phyloP scores from a whole-genome alignment of 176 grass and related monocot genomes.

The Lolium multiflorum region DNA sequence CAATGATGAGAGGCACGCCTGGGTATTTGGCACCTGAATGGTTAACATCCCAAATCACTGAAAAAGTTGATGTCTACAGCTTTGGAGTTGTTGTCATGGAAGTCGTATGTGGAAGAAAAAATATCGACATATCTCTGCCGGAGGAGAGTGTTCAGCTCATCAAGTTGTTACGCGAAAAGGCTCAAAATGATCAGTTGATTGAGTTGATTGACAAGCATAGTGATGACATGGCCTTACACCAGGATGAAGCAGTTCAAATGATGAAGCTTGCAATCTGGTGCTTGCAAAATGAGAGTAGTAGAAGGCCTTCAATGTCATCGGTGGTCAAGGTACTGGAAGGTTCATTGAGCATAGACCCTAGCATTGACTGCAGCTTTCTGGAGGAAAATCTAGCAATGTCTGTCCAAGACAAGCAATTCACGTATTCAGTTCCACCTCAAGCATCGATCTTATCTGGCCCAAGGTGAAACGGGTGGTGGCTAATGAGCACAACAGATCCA shows the following conservation, averaged over 20 bases:
- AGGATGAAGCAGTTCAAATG: constrained; percentile 39
- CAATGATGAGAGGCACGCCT: constrained; percentile 49
- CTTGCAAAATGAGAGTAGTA: constrained; percentile 38
- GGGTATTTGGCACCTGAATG: constrained; percentile 53
- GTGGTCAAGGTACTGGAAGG: constrained; percentile 51
- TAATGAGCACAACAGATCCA: not conserved
- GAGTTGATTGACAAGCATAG: constrained; percentile 32
- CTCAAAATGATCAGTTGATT: constrained; percentile 29
- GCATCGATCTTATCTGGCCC: constrained; percentile 52
- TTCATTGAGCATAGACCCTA: constrained; percentile 34
- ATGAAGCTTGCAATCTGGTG: constrained; percentile 47
- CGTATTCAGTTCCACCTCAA: constrained; percentile 42
- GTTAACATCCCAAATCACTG: constrained; percentile 40
- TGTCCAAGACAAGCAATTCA: constrained; percentile 13
- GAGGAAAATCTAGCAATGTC: constrained; percentile 33
- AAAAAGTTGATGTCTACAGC: constrained; percentile 45
- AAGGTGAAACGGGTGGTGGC: constrained; percentile 24
- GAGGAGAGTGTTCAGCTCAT: constrained; percentile 37
- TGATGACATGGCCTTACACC: constrained; percentile 11
- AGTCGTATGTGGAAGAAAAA: constrained; percentile 36
- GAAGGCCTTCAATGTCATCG: constrained; percentile 42
- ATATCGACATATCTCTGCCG: constrained; percentile 33
- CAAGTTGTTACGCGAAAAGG: constrained; percentile 33
- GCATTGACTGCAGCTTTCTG: constrained; percentile 25
- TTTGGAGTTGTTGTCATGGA: constrained; percentile 40